Base-by-base conservation (phyloP, 352 stramenopile genomes). In the Pythium chondricola region DNA sequence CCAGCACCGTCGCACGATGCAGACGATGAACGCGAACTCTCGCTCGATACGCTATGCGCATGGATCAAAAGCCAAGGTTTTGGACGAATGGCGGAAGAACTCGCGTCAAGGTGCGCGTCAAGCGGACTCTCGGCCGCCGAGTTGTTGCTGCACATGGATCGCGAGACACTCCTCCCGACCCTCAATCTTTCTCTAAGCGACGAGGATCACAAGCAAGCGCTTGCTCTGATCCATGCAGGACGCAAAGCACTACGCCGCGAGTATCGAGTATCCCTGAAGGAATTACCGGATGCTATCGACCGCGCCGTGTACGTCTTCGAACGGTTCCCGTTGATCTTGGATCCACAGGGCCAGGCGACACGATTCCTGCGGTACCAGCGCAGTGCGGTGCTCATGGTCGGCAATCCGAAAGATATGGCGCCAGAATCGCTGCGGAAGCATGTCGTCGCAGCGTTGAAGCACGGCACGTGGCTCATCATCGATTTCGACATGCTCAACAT, bases 291-390 rank as follows among this genome's bases (percentile, higher is more conserved):
- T 30, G 83, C 84, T 2, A 84, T 97, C 49, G 87, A 96, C 52
- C 66, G 74, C 25, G 75, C 69, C 1, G 73, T 96, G 27, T 97
- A 95, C 44, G 83, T 95, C 18, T 37, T 72, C 16, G 88, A 97
- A 42, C 83, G 78, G 18, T 96, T 88, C 55, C 85, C 85, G 14
- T 52, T 97, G n/a, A 58, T 97, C 14, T 50, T 96, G 14, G 88
- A 97, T 37, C 61, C 76, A 0, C 71, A 69, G 2, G 81, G 74
- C 1, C 77, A 96, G 59, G 88, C 81, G 11, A 74, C 68, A 22
- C 76, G 84, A 2, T 96, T 96, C 35, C 80, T 97, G 48, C 87
- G 92, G 46, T 96, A 97, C 61, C 88, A 97, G 55, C 82, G 81
- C 2, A 85, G 87, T 13, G 68, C 71, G 9, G 84, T 90, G 35